Conservation (phyloP, 495 filamentous ascomycete species). For the Tuber indicum region DNA sequence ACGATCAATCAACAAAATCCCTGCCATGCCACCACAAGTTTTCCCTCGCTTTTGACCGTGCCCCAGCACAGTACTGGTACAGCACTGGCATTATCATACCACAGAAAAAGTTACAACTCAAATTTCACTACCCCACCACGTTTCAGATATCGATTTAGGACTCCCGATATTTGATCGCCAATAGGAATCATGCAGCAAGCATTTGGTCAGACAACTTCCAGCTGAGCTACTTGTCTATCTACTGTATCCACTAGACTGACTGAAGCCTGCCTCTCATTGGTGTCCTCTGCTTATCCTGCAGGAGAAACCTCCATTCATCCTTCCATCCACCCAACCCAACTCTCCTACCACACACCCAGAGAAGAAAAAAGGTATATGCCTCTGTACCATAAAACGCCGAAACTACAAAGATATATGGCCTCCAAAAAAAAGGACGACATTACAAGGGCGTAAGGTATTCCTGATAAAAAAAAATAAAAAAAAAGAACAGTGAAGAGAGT, state of each 20-base stretch:
- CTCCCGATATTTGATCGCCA: background rate
- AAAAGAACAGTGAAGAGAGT: background rate
- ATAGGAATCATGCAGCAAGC: background rate
- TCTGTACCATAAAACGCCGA: background rate
- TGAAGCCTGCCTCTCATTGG: background rate
- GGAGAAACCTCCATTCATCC: background rate
- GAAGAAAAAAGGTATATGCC: background rate
- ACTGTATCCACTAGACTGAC: background rate
- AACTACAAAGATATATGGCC: background rate
- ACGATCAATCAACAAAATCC: no score
- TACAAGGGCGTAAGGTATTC: background rate
- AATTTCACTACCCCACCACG: background rate
- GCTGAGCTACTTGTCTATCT: slow-evolving; percentile 2
- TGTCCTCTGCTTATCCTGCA: slow-evolving; percentile 1
- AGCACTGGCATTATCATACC: background rate
- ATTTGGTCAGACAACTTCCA: background rate
- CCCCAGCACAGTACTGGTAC: background rate
- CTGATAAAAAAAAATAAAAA: background rate
- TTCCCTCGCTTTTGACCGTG: no score
- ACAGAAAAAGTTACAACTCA: background rate
- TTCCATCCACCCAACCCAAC: background rate
- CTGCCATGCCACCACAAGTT: no score
- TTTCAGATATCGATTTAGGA: background rate
- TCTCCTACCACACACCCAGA: background rate
- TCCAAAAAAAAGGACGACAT: background rate